Evolutionary conservation across 495 filamentous ascomycete species (phyloP).

Genomic region (Neurospora sp.): DNA sequence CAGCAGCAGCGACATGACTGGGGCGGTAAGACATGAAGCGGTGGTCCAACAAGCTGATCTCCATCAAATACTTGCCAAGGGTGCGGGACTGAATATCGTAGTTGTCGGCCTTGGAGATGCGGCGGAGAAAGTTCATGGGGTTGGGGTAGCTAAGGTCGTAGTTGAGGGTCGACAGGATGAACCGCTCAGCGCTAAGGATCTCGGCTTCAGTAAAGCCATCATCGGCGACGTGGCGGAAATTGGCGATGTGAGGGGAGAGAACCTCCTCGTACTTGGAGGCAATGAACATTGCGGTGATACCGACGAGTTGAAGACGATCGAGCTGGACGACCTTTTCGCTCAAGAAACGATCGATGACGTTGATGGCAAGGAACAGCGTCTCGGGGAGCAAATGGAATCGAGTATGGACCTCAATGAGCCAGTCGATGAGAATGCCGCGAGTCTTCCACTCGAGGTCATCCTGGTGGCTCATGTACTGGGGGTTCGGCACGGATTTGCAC

Average conservation of each 20-base stretch:
- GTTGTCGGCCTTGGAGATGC: slow-evolving; percentile 96
- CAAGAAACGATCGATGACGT: slow-evolving; percentile 96
- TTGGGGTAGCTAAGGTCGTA: slow-evolving; percentile 99
- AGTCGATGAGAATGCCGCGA: slow-evolving; percentile 93
- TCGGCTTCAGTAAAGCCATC: slow-evolving; percentile 94
- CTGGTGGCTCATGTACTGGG: slow-evolving; percentile 88
- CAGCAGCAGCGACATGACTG: slow-evolving; percentile 78
- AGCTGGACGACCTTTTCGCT: slow-evolving; percentile 88
- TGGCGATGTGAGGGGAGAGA: slow-evolving; percentile 87
- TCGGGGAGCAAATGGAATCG: slow-evolving; percentile 96
- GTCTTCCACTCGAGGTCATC: slow-evolving; percentile 96
- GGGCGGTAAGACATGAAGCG: slow-evolving; percentile 79
- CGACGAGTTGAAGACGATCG: slow-evolving; percentile 90
- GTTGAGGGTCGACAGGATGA: slow-evolving; percentile 77
- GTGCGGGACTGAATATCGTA: slow-evolving; percentile 97
- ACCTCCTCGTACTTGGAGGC: slow-evolving; percentile 99
- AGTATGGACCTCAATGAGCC: slow-evolving; percentile 96
- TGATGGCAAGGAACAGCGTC: slow-evolving; percentile 92
- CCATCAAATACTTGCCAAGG: slow-evolving; percentile 95
- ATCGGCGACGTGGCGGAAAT: slow-evolving; percentile 94
- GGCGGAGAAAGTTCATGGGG: slow-evolving; percentile 97
- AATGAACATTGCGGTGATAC: slow-evolving; percentile 98
- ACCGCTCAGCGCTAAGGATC: slow-evolving; percentile 93
- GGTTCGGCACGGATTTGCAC: slow-evolving; percentile 71
- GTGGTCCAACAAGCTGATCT: slow-evolving; percentile 91